Percentiles rank a stretch among this genome's conserved stretches.
phyloP scores from a whole-genome alignment of 495 filamentous ascomycete species.

The Podospora comata region DNA sequence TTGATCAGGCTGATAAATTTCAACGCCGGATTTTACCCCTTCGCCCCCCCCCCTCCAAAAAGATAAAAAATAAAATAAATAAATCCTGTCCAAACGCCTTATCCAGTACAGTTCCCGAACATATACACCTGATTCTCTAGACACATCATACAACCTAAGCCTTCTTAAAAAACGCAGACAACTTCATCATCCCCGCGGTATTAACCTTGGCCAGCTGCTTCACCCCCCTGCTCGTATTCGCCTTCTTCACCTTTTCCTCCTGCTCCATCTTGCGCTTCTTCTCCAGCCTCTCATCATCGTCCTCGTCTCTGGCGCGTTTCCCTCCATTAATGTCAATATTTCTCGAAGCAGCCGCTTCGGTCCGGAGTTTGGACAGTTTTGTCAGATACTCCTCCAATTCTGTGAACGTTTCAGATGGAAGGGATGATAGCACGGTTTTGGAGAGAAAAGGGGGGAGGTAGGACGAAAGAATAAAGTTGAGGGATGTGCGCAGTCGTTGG shows the following conservation, averaged over 20 bases:
- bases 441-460: constrained; percentile 62
- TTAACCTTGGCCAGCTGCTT: constrained; percentile 83
- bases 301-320: constrained; percentile 68
- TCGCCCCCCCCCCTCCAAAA: constrained; percentile 4
- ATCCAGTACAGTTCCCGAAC: neutral
- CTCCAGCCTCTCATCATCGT: constrained; percentile 73
- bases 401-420: constrained; percentile 53
- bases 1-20: neutral
- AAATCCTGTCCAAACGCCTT: neutral
- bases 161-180: constrained; percentile 90
- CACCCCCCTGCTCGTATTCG: constrained; percentile 66
- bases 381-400: constrained; percentile 65
- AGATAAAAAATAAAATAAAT: too few relatives aligned
- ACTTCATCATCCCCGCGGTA: constrained; percentile 89
- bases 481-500: constrained; percentile 68
- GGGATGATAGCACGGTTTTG: constrained; percentile 44
- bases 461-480: constrained; percentile 70
- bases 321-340: constrained; percentile 68
- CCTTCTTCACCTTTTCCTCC: constrained; percentile 62
- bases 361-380: constrained; percentile 59
- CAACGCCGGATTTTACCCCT: constrained; percentile 2
- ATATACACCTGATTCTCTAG: too few relatives aligned
- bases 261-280: constrained; percentile 68
- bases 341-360: constrained; percentile 65
- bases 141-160: neutral